Conservation (phyloP, 441 rosid species). For the Croton setiger region DNA sequence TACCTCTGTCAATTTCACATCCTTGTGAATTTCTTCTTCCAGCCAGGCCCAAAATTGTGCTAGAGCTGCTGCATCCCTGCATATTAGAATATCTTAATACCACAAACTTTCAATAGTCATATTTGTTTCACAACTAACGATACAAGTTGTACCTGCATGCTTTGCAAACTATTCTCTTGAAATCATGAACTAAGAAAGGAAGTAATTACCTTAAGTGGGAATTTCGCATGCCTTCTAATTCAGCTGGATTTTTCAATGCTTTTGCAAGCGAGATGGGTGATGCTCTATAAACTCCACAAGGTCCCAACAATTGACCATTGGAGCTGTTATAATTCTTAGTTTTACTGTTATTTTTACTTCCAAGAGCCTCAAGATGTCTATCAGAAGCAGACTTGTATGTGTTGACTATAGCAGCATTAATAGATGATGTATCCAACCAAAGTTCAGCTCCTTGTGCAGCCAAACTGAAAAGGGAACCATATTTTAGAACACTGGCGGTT, state of each 20-base stretch:
- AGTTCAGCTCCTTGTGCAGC: slow-evolving; percentile 69
- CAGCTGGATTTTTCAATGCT: slow-evolving; percentile 82
- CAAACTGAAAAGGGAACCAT: slow-evolving; percentile 45
- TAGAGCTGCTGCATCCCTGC: slow-evolving; percentile 96
- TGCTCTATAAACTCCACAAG: slow-evolving; percentile 57
- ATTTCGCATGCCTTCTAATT: slow-evolving; percentile 84
- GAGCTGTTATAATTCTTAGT: slow-evolving; percentile 27
- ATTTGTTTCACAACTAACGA: slow-evolving; percentile 2
- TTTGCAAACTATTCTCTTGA: background rate
- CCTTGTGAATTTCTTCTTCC: slow-evolving; percentile 70
- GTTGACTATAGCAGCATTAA: slow-evolving; percentile 76
- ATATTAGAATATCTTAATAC: slow-evolving; percentile 16
- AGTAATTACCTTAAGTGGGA: slow-evolving; percentile 74
- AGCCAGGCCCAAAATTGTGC: slow-evolving; percentile 94
- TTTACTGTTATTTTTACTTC: slow-evolving; percentile 33
- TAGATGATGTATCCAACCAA: slow-evolving; percentile 82
- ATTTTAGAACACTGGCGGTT: slow-evolving; percentile 10
- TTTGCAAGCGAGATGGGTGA: slow-evolving; percentile 83
- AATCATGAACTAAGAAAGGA: slow-evolving; percentile 10
- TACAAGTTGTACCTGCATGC: background rate
- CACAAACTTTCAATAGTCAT: background rate
- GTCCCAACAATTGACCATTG: slow-evolving; percentile 39
- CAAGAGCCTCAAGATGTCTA: slow-evolving; percentile 34
- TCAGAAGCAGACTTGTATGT: slow-evolving; percentile 67
- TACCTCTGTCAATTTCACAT: slow-evolving; percentile 73